These are phyloP conservation scores for Sporisorium reilianum DNA, from an alignment of 1,284 basidiomycete genomes.

Conservation along the genomic window DNA sequence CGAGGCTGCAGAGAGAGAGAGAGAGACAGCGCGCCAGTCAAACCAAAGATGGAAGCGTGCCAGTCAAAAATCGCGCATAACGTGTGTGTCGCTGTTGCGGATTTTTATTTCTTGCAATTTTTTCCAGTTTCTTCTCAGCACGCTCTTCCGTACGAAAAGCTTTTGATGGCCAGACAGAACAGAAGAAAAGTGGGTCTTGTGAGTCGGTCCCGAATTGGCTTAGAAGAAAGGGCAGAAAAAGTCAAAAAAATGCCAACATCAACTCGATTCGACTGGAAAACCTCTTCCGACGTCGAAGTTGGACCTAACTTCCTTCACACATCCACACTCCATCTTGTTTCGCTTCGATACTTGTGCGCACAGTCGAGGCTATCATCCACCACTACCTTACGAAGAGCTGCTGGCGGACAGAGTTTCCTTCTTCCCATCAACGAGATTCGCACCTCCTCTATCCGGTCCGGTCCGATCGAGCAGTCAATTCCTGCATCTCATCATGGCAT, in stretches of 20 bases:
- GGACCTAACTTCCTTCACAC: no score
- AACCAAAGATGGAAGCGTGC: constrained; percentile 8
- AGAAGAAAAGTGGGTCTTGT: background rate
- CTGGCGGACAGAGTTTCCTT: no score
- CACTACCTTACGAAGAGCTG: background rate
- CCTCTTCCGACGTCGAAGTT: constrained; percentile 2
- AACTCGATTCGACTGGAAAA: constrained; percentile 10
- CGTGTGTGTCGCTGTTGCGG: background rate
- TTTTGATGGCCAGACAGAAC: background rate
- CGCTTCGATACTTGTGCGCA: background rate
- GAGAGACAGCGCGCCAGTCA: background rate
- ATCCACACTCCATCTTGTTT: background rate
- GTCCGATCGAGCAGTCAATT: background rate
- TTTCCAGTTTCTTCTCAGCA: constrained; percentile 8
- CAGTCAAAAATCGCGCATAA: constrained; percentile 4
- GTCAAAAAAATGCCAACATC: constrained; percentile 30
- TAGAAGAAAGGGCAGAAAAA: constrained; percentile 27
- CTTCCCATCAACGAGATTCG: background rate
- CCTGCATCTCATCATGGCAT: constrained; percentile 26
- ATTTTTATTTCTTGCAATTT: constrained; percentile 16
- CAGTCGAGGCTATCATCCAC: background rate
- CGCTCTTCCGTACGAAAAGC: constrained; percentile 26
- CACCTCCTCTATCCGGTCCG: background rate
- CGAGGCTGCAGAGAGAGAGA: background rate
- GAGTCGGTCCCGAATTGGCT: constrained; percentile 27